Percentiles rank a stretch among this genome's conserved stretches.
Conservation (phyloP, 208 protist species). For the Trypanosoma boissoni region DNA sequence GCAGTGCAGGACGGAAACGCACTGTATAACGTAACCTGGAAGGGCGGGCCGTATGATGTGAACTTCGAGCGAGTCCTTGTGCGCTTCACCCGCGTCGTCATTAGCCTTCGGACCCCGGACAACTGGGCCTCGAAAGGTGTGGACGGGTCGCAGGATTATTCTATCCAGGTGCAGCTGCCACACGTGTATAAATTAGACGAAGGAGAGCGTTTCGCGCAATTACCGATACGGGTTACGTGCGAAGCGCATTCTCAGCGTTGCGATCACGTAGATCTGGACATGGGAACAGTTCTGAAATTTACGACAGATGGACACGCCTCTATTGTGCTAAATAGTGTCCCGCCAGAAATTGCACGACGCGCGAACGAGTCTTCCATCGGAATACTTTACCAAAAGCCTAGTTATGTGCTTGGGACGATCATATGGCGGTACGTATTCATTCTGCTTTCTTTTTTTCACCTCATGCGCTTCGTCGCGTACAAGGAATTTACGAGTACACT, state of each 20-base stretch:
- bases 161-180: constrained; percentile 9
- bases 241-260: not conserved
- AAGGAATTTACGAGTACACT: constrained; percentile 59
- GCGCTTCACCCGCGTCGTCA: constrained; percentile 36
- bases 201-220: not conserved
- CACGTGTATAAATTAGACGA: not conserved
- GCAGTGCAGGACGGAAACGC: constrained; percentile 9
- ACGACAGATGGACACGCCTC: constrained; percentile 1
- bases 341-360: constrained; percentile 2
- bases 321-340: constrained; percentile 11
- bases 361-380: constrained; percentile 38
- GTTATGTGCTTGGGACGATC: constrained; percentile 54
- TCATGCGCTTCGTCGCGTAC: constrained; percentile 63
- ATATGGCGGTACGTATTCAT: constrained; percentile 73
- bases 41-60: constrained; percentile 17
- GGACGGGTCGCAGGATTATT: not conserved
- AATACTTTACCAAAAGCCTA: constrained; percentile 47
- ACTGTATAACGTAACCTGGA: constrained; percentile 35
- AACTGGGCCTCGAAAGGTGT: constrained; percentile 1
- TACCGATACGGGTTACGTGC: constrained; percentile 20
- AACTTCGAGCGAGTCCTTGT: constrained; percentile 27
- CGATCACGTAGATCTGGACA: constrained; percentile 1
- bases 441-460: constrained; percentile 55
- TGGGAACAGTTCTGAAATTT: constrained; percentile 10
- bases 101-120: constrained; percentile 31